Evolutionary conservation across 2,329 filamentous ascomycete species (phyloP), one percentile per base, ranked within the genome.

Genomic region (Ophiostoma montium): DNA sequence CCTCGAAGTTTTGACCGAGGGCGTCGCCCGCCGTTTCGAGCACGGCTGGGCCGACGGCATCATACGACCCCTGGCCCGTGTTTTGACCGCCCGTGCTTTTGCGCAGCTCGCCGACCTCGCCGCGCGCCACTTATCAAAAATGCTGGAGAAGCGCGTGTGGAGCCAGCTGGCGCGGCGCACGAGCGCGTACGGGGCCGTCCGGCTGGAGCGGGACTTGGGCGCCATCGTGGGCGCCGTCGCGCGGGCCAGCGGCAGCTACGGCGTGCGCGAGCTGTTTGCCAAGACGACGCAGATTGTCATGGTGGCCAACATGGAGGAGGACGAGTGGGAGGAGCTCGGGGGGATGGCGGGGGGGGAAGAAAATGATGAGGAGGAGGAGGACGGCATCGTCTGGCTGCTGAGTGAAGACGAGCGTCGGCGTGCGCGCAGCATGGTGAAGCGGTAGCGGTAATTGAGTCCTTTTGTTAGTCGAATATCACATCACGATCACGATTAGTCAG

Each of bases 261-360:
- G 76, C 2, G 75, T 92, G 33, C 72, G 86, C 31, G 88, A 94
- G 60, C 66, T 76, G 3, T 95, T 95, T 67, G 72, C 75, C 27
- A 78, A 81, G 59, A 85, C 84, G 51, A 73, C 75, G 52, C 87
- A 95, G 70, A 82, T 95, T 58, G 78, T 84, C 50, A 78, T 94
- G 70, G 78, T 95, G 15, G 80, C 90, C 61, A 90, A 89, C 57
- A 94, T 95, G 87, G 89, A 95, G 62, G 86, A 92, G 32, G 89
- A 95, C 51, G 90, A 95, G 65, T 95, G 88, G 85, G 85, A 90
- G 44, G 87, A 92, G 63, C 65, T 89, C 10, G 51, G 38, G 51
- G 46, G 16, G 51, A 7, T n/a, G 41, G 31, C 16, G 23, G 52
- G 32, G 27, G 45, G 11, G n/a, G 18, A 3, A 21, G 43, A 11